A percentile compares a stretch with the other conserved stretches of the same genome.
Evolutionary conservation across 371 early-diverging fungal genomes (phyloP).

Genomic region (Dinochytrium kinnereticum): DNA sequence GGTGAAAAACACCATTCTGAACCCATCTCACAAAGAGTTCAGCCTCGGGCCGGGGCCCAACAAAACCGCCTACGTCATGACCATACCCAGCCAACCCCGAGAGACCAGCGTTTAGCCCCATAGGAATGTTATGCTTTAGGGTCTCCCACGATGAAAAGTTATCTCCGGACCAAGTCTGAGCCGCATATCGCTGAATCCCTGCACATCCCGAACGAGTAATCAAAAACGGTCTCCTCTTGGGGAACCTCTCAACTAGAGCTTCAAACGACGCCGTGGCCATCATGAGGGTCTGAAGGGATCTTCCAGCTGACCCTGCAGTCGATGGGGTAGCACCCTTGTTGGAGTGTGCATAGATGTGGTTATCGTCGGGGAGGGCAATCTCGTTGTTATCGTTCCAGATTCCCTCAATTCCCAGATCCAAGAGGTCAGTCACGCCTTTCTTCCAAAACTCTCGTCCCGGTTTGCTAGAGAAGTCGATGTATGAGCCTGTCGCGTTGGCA

Average conservation of each 20-base stretch:
- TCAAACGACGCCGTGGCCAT: conserved; percentile 67
- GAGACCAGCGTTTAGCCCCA: conserved; percentile 62
- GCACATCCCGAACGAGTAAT: conserved; percentile 63
- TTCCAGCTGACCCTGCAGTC: conserved; percentile 50
- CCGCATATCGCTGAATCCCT: conserved; percentile 52
- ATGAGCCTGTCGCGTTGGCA: conserved; percentile 54
- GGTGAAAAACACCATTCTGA: conserved; percentile 66
- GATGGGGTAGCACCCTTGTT: conserved; percentile 12
- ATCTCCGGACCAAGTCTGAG: conserved; percentile 69
- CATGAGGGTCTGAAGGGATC: conserved; percentile 58
- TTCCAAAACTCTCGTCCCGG: conserved; percentile 65
- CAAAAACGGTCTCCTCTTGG: conserved; percentile 59
- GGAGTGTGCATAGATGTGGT: conserved; percentile 37
- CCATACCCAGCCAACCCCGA: conserved; percentile 60
- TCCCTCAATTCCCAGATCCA: conserved; percentile 59
- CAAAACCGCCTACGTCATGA: conserved; percentile 70
- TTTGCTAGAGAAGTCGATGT: conserved; percentile 61
- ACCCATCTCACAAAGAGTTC: conserved; percentile 70
- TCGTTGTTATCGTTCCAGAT: conserved; percentile 73
- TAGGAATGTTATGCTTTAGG: conserved; percentile 63
- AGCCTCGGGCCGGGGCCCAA: conserved; percentile 60
- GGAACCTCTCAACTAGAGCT: conserved; percentile 50
- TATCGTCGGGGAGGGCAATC: conserved; percentile 59
- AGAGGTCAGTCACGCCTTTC: conserved; percentile 47
- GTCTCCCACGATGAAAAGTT: conserved; percentile 68